Conservation (phyloP, 2,329 filamentous ascomycete species). For the Myriosclerotinia scirpicola region DNA sequence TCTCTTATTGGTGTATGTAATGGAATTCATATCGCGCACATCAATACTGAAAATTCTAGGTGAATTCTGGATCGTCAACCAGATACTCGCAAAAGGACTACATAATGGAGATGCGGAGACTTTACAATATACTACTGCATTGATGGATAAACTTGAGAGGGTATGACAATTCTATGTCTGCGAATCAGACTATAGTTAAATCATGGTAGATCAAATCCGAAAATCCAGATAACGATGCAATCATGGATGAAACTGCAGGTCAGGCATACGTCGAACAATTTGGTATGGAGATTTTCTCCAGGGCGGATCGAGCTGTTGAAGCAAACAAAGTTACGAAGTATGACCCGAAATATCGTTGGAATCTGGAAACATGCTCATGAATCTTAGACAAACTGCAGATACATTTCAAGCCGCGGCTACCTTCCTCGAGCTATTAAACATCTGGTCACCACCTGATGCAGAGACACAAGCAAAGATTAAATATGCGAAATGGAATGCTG, state of each 20-base stretch:
- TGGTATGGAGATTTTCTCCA: constrained; percentile 80
- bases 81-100: constrained; percentile 78
- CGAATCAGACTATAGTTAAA: constrained; percentile 18
- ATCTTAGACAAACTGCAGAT: constrained; percentile 71
- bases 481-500: constrained; percentile 93
- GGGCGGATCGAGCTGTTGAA: constrained; percentile 78
- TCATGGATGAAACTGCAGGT: constrained; percentile 80
- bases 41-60: constrained; percentile 51
- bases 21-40: background rate
- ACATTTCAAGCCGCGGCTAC: constrained; percentile 91
- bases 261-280: constrained; percentile 95
- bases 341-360: constrained; percentile 45
- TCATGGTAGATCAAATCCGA: constrained; percentile 62
- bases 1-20: constrained; percentile 90
- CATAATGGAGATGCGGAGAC: constrained; percentile 78
- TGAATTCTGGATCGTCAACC: constrained; percentile 89
- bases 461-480: constrained; percentile 87
- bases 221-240: constrained; percentile 75
- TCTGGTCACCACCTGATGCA: constrained; percentile 75
- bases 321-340: constrained; percentile 83
- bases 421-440: constrained; percentile 82
- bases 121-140: constrained; percentile 72
- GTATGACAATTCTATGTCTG: constrained; percentile 44
- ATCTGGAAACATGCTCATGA: background rate
- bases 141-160: constrained; percentile 91